phyloP scores from a whole-genome alignment of 305 asterid genomes.

The Fraxinus sp. region DNA sequence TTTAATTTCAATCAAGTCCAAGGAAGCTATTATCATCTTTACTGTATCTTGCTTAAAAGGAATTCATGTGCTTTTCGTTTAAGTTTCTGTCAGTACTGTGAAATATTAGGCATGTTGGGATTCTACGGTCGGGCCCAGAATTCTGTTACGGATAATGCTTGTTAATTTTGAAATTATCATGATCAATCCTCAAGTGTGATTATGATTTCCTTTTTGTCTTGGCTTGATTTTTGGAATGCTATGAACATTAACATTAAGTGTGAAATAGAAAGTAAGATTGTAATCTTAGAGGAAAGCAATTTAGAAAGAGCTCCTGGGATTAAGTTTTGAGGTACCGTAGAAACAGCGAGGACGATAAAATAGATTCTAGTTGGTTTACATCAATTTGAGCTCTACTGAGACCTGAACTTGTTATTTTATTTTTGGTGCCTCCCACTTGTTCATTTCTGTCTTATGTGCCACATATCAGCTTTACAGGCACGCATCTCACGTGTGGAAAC shows the following conservation, averaged over 20 bases:
- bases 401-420: background rate
- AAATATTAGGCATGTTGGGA: background rate
- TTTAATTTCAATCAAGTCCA: background rate
- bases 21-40: background rate
- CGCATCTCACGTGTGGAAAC: slow-evolving; percentile 62
- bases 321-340: background rate
- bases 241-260: background rate
- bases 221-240: background rate
- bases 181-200: background rate
- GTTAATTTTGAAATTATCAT: background rate
- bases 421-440: slow-evolving; percentile 8
- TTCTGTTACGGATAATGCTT: background rate
- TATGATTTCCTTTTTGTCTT: background rate
- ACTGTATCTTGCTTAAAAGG: background rate
- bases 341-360: background rate
- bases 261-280: background rate
- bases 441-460: slow-evolving; percentile 16
- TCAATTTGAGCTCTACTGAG: background rate
- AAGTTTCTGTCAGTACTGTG: background rate
- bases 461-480: slow-evolving; percentile 63
- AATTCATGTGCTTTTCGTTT: background rate
- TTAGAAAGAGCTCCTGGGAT: background rate
- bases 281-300: background rate
- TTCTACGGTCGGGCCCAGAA: background rate
- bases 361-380: background rate